These are phyloP conservation scores for Calocybe cyanea DNA, from an alignment of 768 basidiomycete species.

Conservation along the genomic window DNA sequence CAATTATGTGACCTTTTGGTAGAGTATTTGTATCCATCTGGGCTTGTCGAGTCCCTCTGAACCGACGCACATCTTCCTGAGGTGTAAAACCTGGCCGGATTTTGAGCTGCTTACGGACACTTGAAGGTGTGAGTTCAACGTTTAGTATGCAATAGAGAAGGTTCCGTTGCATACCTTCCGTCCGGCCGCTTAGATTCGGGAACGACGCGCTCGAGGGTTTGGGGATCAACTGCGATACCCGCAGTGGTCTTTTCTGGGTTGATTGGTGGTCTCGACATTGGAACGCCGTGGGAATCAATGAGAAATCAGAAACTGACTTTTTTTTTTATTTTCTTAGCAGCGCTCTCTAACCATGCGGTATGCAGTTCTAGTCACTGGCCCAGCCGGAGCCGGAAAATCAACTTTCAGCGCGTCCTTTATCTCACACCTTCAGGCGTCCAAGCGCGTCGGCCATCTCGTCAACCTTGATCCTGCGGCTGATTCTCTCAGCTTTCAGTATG, in stretches of 20 bases:
- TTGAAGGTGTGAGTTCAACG: conserved; percentile 33
- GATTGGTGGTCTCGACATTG: conserved; percentile 76
- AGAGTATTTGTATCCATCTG: conserved; percentile 61
- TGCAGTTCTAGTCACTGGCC: conserved; percentile 88
- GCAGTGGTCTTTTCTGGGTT: conserved; percentile 66
- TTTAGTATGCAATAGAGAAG: conserved; percentile 13
- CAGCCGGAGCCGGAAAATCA: conserved; percentile 96
- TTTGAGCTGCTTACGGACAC: conserved; percentile 83
- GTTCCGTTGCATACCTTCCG: conserved; percentile 75
- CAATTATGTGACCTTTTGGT: conserved; percentile 79
- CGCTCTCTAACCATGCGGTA: conserved; percentile 64
- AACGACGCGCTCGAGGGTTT: conserved; percentile 83
- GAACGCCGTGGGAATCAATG: conserved; percentile 16
- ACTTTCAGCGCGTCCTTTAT: conserved; percentile 88
- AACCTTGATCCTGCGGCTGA: conserved; percentile 96
- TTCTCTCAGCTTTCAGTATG: conserved; percentile 83
- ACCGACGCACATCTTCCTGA: conserved; percentile 88
- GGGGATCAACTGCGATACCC: conserved; percentile 83
- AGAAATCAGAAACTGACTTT: not conserved
- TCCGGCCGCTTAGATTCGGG: conserved; percentile 80
- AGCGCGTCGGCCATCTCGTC: conserved; percentile 85
- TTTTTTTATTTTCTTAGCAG: not conserved
- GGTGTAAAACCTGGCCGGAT: conserved; percentile 93
- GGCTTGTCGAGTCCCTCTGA: conserved; percentile 73
- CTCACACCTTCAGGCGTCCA: conserved; percentile 81